Base-by-base conservation (phyloP, 2,329 filamentous ascomycete species). In the Claviceps sp. region DNA sequence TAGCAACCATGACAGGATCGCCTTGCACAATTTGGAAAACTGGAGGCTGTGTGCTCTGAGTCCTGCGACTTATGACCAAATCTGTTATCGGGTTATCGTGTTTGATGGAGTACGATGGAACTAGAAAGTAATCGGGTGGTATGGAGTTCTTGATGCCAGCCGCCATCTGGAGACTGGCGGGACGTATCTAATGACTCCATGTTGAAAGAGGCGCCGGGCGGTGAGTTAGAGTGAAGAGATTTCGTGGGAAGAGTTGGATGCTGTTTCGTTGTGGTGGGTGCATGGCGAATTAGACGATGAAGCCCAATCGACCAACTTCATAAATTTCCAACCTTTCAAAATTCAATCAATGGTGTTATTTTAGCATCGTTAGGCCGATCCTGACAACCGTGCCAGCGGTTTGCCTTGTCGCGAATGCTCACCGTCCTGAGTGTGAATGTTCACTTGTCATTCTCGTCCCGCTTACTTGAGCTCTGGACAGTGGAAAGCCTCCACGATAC, bases 71-170 rank as follows among this genome's bases (percentile, higher is more conserved):
- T 30, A 72, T 65, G 34, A 62, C 58, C 56, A 78, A 69, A 63
- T 76, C 71, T 61, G 67, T 62, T 61, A 75, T 62, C 56, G 74
- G 70, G 58, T 76, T 68, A 61, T 72, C 63, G 62, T 79, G 78
- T 43, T 84, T 71, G 59, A 78, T 76, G 3, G 82, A 87, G 57
- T 72, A 75, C 4, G 74, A 73, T 16, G 73, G 74, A 72, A 71
- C 85, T 60, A 68, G 66, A 52, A 72, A 69, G 54, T 68, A 71
- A 66, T 76, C 80, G 61, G 77, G 70, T 14, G 84, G 84, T 57
- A 87, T 82, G 62, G 82, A 85, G 54, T 76, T 75, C 59, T 74
- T 77, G 66, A 86, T 86, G n/a, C 83, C 84, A 63, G 87, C 84
- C 24, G 80, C 77, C 51, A 67, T 62, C 37, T 62, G 61, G 54